Evolutionary conservation across 768 basidiomycete genomes (phyloP).

Genomic region (Kwoniella europaea): DNA sequence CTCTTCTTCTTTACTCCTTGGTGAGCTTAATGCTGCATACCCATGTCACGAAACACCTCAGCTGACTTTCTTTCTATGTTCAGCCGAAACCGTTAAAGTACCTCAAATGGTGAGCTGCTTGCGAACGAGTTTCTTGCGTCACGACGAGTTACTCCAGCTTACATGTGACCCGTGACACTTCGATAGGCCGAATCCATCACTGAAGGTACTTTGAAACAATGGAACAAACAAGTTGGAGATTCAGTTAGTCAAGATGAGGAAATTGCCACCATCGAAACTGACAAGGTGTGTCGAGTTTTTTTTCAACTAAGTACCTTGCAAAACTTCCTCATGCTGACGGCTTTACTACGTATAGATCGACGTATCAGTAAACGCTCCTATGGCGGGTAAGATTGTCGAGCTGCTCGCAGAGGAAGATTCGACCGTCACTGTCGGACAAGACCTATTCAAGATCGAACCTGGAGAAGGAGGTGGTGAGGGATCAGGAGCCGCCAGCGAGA

Average conservation of each 20-base stretch:
- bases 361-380: conserved; percentile 91
- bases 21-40: conserved; percentile 29
- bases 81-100: conserved; percentile 83
- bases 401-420: conserved; percentile 88
- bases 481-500: conserved; percentile 23
- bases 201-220: conserved; percentile 93
- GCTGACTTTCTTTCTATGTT: neutral
- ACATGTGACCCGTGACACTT: neutral
- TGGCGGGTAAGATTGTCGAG: conserved; percentile 83
- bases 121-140: no score
- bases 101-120: conserved; percentile 74
- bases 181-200: conserved; percentile 82
- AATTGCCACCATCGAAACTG: conserved; percentile 96
- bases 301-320: no score
- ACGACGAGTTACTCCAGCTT: no score
- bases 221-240: conserved; percentile 92
- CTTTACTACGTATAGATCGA: conserved; percentile 71
- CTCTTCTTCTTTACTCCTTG: conserved; percentile 42
- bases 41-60: neutral
- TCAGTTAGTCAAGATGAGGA: conserved; percentile 90
- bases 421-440: conserved; percentile 92
- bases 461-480: conserved; percentile 66
- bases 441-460: conserved; percentile 86
- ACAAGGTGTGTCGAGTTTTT: conserved; percentile 71
- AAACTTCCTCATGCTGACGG: no score